Percentiles rank a stretch among this genome's conserved stretches.
Evolutionary conservation across 1,284 basidiomycete genomes (phyloP).

Genomic region (Tetrapyrgos nigripes): DNA sequence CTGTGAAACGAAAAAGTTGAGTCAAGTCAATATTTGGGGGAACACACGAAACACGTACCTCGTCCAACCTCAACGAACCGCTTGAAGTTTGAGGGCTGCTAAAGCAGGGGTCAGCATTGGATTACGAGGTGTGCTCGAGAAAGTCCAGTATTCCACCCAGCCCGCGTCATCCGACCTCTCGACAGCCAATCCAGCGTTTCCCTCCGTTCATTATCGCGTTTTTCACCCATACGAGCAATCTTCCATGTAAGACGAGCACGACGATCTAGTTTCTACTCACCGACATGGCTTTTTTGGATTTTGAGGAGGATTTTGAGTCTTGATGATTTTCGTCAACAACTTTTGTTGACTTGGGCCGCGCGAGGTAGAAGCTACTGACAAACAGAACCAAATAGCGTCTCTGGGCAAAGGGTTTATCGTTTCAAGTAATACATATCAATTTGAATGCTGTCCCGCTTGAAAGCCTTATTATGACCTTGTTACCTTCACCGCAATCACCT

Average conservation of each 20-base stretch:
- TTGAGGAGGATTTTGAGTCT: background rate
- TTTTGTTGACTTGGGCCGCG: no score
- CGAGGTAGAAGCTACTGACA: no score
- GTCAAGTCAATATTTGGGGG: background rate
- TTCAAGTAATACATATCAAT: no score
- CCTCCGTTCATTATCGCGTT: background rate
- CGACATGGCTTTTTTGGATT: background rate
- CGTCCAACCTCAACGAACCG: constrained; percentile 99
- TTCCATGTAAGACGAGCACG: background rate
- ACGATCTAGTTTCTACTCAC: background rate
- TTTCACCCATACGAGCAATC: background rate
- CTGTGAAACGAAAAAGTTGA: constrained; percentile 49
- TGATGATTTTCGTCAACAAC: no score
- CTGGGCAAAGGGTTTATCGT: no score
- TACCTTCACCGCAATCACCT: no score
- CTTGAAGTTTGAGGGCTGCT: constrained; percentile 86
- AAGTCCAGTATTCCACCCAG: background rate
- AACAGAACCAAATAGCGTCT: no score
- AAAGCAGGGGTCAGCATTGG: background rate
- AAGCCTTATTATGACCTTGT: no score
- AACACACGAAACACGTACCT: constrained; percentile 51
- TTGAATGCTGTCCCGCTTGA: no score
- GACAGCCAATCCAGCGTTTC: background rate
- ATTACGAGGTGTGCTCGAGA: background rate
- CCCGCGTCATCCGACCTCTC: background rate